Conservation (phyloP, 345 rosid species). For the Moricandia arvensis region DNA sequence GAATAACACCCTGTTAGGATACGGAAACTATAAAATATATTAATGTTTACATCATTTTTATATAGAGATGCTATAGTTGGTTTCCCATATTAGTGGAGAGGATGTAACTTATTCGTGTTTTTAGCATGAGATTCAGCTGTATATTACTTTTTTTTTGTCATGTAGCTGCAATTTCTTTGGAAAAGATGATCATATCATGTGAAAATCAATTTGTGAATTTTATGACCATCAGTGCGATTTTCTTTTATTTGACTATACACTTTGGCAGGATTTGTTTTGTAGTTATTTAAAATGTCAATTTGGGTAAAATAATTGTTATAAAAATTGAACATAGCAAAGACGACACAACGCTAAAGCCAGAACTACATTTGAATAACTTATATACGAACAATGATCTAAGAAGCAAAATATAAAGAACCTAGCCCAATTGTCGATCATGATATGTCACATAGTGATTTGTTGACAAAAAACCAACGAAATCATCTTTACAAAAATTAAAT, state of each 20-base stretch:
- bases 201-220: not conserved
- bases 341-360: not conserved
- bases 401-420: not conserved
- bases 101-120: not conserved
- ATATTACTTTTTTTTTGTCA: not conserved
- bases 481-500: not conserved
- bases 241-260: not conserved
- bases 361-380: not conserved
- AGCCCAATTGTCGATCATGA: not conserved
- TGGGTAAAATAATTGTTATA: not conserved
- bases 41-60: not conserved
- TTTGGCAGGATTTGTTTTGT: slow-evolving; percentile 14
- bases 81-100: slow-evolving; percentile 4
- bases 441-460: not conserved
- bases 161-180: not conserved
- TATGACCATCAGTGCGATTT: slow-evolving; percentile 11
- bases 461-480: not conserved
- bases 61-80: not conserved
- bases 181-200: not conserved
- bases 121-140: not conserved
- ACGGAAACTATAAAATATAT: not conserved
- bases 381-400: not conserved
- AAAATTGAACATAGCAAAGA: slow-evolving; percentile 11
- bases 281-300: slow-evolving; percentile 11
- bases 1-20: too few species aligned